These are phyloP conservation scores for Bipolaris victoriae DNA, from an alignment of 2,329 filamentous ascomycete genomes.

Conservation along the genomic window DNA sequence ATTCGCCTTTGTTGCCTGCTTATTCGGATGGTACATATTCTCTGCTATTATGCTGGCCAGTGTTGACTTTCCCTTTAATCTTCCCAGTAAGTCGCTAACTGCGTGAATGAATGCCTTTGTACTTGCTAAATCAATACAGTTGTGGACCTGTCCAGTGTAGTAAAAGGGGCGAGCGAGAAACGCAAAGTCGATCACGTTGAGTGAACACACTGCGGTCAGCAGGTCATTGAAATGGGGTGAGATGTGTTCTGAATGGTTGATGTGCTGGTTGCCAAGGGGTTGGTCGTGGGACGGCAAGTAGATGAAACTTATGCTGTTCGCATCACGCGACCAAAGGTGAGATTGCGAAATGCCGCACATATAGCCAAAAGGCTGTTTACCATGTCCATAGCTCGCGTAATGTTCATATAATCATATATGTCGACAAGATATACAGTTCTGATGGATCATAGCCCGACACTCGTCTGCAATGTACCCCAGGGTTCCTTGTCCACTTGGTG, in stretches of 20 bases:
- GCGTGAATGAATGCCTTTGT: background rate
- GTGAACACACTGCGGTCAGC: background rate
- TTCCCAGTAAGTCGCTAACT: conserved; percentile 49
- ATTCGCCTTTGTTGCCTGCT: conserved; percentile 55
- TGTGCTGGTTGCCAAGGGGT: background rate
- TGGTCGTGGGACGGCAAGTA: background rate
- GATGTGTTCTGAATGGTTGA: background rate
- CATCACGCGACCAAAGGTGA: background rate
- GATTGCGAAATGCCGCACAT: background rate
- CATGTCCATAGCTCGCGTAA: background rate
- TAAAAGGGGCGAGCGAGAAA: conserved; percentile 54
- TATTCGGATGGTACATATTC: conserved; percentile 62
- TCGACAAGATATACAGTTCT: background rate
- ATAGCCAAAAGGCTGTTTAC: background rate
- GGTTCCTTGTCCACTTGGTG: background rate
- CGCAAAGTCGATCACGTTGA: conserved; percentile 33
- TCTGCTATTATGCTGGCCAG: conserved; percentile 58
- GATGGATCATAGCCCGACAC: background rate
- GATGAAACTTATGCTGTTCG: background rate
- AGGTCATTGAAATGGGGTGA: background rate
- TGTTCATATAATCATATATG: background rate
- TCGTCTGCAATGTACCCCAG: background rate
- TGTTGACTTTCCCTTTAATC: conserved; percentile 58
- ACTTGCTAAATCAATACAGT: conserved; percentile 38
- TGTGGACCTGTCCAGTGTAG: conserved; percentile 52